Evolutionary conservation across 2,329 filamentous ascomycete species (phyloP), one percentile per base, ranked within the genome.

Genomic region (Alternaria atra): DNA sequence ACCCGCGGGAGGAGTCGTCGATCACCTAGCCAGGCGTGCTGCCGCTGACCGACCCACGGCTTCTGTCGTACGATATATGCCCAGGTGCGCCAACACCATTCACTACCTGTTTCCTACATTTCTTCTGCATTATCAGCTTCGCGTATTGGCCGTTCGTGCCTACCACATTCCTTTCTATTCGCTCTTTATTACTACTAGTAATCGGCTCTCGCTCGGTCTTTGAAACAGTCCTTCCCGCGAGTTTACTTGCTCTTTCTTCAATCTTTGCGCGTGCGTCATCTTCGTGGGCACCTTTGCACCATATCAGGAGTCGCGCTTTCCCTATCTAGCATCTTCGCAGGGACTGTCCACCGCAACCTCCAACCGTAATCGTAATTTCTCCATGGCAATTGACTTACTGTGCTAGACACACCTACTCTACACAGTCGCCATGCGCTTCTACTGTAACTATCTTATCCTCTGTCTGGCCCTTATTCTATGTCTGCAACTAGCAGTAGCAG

Each of bases 401-500:
- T 55, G 42, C 44, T 73, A 65, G 69, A 63, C 32, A 53, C 55
- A 34, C 48, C 43, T 46, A 30, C 55, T 50, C 43, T 57, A 52
- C 48, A 34, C 40, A 44, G 44, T 60, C 73, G 59, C 64, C 58
- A 78, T 78, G 76, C 73, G 68, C 46, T 53, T 60, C 13, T 71
- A 71, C 46, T 63, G 66, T 54, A 66, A 64, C 50, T 65, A 68
- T 55, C 65, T 77, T 27, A 32, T 73, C 40, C 56, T 71, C 42
- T 68, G 60, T 61, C 59, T 77, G 52, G 69, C 65, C 27, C 67
- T 78, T 40, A 32, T 72, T 34, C 53, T 76, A 25, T 75, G 67
- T 57, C 60, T 75, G 15, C 64, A 76, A 30, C 60, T 64, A 7
- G 67, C 69, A 39, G 52, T 60, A 25, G 68, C 70, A 52, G 67